Percentiles rank a stretch among this genome's conserved stretches.
Conservation (phyloP, 306 rosid genomes). For the Boehmeria nivea region DNA sequence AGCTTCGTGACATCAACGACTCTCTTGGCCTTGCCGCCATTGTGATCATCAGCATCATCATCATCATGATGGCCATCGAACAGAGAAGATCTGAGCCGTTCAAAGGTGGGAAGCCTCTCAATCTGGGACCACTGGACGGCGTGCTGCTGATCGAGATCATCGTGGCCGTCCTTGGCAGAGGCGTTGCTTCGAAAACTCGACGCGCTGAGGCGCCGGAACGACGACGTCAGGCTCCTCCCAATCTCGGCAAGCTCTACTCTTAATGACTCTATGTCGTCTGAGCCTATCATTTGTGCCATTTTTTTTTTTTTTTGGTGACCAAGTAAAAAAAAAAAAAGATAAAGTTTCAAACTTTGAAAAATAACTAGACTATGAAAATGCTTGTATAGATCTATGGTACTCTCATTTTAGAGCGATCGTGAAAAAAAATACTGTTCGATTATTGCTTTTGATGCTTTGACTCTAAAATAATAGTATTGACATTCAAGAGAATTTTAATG, state of each 20-base stretch:
- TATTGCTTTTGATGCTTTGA: no score
- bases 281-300: slow-evolving; percentile 36
- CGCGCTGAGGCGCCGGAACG: slow-evolving; percentile 31
- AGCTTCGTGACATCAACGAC: slow-evolving; percentile 69
- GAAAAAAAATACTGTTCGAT: no score
- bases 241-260: slow-evolving; percentile 57
- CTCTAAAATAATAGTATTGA: no score
- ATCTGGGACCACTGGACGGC: slow-evolving; percentile 45
- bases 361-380: no score
- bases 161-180: background rate
- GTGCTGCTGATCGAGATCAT: background rate
- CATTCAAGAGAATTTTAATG: no score
- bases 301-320: no score
- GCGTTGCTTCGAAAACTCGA: slow-evolving; percentile 39
- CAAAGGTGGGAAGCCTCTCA: slow-evolving; percentile 54
- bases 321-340: no score
- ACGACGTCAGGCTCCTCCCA: slow-evolving; percentile 52
- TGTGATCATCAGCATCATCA: slow-evolving; percentile 11
- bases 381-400: no score
- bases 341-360: no score
- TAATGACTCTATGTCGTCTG: slow-evolving; percentile 44
- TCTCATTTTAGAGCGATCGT: no score
- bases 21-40: slow-evolving; percentile 18
- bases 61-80: no score
- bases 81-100: slow-evolving; percentile 48